Evolutionary conservation across 164 flowering plant genomes (phyloP).

Genomic region (Berberis vulgaris): DNA sequence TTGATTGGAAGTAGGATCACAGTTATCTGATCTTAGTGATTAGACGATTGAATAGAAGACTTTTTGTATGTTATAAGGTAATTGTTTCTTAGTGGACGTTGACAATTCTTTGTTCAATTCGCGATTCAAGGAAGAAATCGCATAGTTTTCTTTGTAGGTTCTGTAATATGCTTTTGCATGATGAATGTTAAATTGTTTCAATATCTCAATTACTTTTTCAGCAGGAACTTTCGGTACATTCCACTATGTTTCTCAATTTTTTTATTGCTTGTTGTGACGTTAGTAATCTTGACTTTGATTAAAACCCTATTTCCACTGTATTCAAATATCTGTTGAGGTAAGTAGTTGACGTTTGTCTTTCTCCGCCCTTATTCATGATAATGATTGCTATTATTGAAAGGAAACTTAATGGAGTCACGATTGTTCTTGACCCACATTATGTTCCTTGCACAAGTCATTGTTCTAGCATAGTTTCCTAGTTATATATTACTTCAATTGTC

Average conservation of each 20-base stretch:
- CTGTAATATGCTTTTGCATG: not conserved
- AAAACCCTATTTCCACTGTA: not conserved
- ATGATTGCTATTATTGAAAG: not conserved
- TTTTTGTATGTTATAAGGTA: constrained; percentile 17
- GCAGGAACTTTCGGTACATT: not conserved
- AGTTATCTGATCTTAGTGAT: constrained; percentile 10
- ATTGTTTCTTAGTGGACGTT: constrained; percentile 10
- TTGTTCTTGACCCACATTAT: not conserved
- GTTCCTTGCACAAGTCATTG: not conserved
- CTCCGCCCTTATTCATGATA: not conserved
- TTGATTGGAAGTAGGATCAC: constrained; percentile 20
- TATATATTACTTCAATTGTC: too few species aligned
- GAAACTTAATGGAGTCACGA: not conserved
- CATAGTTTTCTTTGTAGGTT: not conserved
- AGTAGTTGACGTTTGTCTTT: not conserved
- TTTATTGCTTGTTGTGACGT: not conserved
- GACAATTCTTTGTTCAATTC: constrained; percentile 12
- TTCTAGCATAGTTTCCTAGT: not conserved
- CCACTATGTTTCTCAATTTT: not conserved
- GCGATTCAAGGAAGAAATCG: not conserved
- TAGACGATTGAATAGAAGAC: constrained; percentile 3
- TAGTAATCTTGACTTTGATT: not conserved
- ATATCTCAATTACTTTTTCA: not conserved
- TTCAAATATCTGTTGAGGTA: not conserved
- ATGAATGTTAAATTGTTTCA: not conserved